These are phyloP conservation scores for Escovopsis sp. DNA, from an alignment of 2,329 filamentous ascomycete species.

Conservation along the genomic window DNA sequence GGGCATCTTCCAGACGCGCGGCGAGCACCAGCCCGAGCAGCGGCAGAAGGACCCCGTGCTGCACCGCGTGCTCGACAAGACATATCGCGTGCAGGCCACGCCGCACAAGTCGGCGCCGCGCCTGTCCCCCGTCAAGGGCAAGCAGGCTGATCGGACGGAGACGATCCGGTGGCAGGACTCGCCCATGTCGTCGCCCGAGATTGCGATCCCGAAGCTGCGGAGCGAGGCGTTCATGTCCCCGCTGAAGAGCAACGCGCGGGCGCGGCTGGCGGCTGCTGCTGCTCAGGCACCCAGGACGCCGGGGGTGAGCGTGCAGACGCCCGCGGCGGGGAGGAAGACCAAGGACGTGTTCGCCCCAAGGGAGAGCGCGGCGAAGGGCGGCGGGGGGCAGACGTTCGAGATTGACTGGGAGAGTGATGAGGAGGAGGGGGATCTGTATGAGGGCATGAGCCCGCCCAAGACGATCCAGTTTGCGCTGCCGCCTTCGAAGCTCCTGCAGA, in stretches of 20 bases:
- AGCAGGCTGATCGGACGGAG: constrained; percentile 8
- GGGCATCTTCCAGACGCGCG: constrained; percentile 19
- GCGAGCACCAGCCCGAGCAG: constrained; percentile 19
- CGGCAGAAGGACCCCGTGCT: constrained; percentile 59
- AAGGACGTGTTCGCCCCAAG: constrained; percentile 31
- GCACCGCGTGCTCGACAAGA: constrained; percentile 88
- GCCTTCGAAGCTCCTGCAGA: constrained; percentile 63
- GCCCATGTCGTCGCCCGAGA: constrained; percentile 60
- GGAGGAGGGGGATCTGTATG: constrained; percentile 45
- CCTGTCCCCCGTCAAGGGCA: constrained; percentile 30
- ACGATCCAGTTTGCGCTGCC: constrained; percentile 77
- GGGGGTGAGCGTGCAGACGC: constrained; percentile 76
- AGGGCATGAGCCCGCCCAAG: constrained; percentile 80
- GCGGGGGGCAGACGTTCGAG: constrained; percentile 31
- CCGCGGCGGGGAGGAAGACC: constrained; percentile 34
- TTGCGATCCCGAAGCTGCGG: constrained; percentile 67
- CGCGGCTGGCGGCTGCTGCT: constrained; percentile 28
- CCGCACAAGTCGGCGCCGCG: constrained; percentile 47
- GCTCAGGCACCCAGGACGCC: constrained; percentile 50
- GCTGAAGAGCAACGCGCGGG: constrained; percentile 30
- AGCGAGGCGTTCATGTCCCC: constrained; percentile 78
- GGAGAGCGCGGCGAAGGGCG: constrained; percentile 8
- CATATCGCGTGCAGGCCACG: constrained; percentile 84
- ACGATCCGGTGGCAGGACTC: constrained; percentile 36
- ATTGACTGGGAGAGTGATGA: constrained; percentile 66